Evolutionary conservation across 2,329 filamentous ascomycete species (phyloP), one percentile per base, ranked within the genome.

Genomic region (Aspergillus ibericus): DNA sequence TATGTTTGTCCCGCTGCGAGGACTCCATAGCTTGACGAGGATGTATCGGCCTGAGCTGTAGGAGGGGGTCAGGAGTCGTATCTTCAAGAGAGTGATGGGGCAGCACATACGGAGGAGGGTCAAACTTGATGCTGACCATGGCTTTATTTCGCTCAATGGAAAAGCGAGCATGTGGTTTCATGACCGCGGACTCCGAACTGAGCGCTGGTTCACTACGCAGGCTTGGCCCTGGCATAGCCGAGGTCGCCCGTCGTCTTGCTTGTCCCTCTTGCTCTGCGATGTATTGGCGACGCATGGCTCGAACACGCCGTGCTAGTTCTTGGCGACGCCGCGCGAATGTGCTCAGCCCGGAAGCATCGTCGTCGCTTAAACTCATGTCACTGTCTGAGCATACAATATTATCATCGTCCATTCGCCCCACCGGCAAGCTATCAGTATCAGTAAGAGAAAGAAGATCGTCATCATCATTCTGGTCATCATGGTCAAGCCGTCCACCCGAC

Each of bases 11-110:
- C 88, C 85, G 25, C 86, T 83, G 59, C 85, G 85, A 1, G 90
- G 89, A 67, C 88, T 92, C 90, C 92, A 97, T 73, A 97, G 85
- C 80, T 97, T 97, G 63, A 98, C 80, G 42, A 97, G 77, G 53
- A 98, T 89, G 72, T 90, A 96, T 57, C 91, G 85, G 5, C 90
- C 91, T 10, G 90, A 91, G 8, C 83, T 85, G 60, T 32, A n/a
- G 35, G 49, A 1, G 7, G 35, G 54, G 36, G 42, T 64, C 61
- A 67, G 60, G 10, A 53, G 29, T 27, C 5, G 16, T 47, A 10
- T 22, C 15, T 6, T 27, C 1, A 20, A 46, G 22, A 9, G 10
- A 13, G 27, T 44, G 22, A 34, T 35, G 15, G 32, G 36, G 35
- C 20, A 8, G 10, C n/a, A 66, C 76, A 47, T 75, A 78, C 76